Base-by-base conservation (phyloP, 1,284 basidiomycete genomes). In the Cryptococcus sp. region DNA sequence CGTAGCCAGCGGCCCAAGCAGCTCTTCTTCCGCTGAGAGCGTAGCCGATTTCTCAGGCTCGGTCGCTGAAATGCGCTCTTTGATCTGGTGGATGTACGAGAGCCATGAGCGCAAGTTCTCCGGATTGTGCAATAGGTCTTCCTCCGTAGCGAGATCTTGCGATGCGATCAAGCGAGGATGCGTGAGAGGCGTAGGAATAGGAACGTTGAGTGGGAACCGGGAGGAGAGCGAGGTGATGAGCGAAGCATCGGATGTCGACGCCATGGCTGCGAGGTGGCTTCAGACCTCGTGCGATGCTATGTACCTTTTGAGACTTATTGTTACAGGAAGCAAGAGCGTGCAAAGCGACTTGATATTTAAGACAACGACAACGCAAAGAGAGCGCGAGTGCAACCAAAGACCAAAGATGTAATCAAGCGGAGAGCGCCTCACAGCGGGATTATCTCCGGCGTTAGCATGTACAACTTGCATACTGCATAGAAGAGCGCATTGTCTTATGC, bases 51-150 rank as follows among this genome's bases (percentile, higher is more conserved):
- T 63, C 22, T 47, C 70, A 53, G 69, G 88, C 84, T 20, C 83
- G 75, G 75, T 86, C 87, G 69, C 86, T 80, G 66, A 83, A 79
- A 54, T 84, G 71, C 66, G 78, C 58, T 93, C 89, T 69, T 86
- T 85, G 52, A 92, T 84, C 52, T 86, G 83, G 60, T 86, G 83
- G 69, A 99, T 90, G 68, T 94, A 90, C 0, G 87, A 82, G 83
- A 90, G 88, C 96, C 96, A 99, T 66, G 89, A 86, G 35, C 91
- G 86, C 75, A 94, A 90, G 58, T 94, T 96, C 59, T 85, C 85
- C 3, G 92, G 90, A 78, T 98, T 97, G 62, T 91, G 86, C 38
- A 94, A 82, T n/a, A 99, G 84, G 78, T 99, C 95, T 78, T 99
- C 93, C 80, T 98, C 96, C 46, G 91, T 86, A 61, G 88, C 84